Base-by-base conservation (phyloP, 768 basidiomycete species). In the Daedaleopsis nitida region DNA sequence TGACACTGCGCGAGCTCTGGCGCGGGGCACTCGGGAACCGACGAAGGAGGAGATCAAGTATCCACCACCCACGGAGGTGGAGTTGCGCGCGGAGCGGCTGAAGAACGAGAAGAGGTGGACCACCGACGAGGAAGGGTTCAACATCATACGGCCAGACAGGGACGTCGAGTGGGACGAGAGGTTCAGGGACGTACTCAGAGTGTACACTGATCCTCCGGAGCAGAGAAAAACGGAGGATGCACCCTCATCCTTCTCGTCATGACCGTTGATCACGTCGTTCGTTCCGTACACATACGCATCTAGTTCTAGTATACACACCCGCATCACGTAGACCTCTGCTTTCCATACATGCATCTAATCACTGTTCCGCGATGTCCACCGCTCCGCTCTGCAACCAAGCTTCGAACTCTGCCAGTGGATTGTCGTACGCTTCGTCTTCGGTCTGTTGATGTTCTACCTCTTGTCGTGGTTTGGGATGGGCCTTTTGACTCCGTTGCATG, bases 81-180 rank as follows among this genome's bases (percentile, higher is more conserved):
- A 97, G 70, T 78, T 98, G 58, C 85, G 90, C 48, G 88, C 88
- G 42, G 94, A 98, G 75, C 80, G 96, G 66, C 73, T 94, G 73
- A 89, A 89, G 75, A 96, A 95, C 76, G 96, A 98, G 76, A 73
- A 86, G 66, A 80, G 86, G 67, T 98, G 96, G 96, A 82, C 85
- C 48, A 80, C 83, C 21, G 91, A 96, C 67, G 76, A 89, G 57
- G 80, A 80, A 53, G 95, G 92, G 3, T 98, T 91, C 90, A 80
- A 83, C 43, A 83, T 94, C 57, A 79, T 96, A 57, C 80, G 85
- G 57, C 86, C 87, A 3, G 83, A 85, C 2, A 75, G 75, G 55
- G 76, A 77, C 16, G 86, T 91, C 13, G 80, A 79, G 23, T 98
- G 94, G 94, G 90, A 95, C 68, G 82, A 86, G 60, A 78, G 88